Conservation (phyloP, 495 filamentous ascomycete species). For the Venustampulla echinocandica region DNA sequence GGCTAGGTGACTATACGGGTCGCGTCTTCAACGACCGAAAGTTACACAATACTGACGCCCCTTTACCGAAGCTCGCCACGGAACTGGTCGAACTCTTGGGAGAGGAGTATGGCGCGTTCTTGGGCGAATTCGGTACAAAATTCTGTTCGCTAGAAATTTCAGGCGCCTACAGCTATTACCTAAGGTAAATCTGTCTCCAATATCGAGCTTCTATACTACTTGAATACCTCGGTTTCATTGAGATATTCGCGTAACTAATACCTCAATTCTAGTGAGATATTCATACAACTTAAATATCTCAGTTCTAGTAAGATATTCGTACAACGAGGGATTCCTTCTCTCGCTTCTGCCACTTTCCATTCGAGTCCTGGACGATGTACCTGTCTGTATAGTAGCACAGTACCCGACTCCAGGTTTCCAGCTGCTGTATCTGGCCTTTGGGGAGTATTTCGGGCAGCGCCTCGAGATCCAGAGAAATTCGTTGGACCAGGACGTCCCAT, state of each 20-base stretch:
- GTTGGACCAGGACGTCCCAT: slow-evolving; percentile 1
- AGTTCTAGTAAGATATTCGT: too few species aligned
- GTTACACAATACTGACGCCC: slow-evolving; percentile 15
- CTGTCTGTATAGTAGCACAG: slow-evolving; percentile 8
- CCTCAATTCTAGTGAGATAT: too few species aligned
- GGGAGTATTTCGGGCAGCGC: slow-evolving; percentile 7
- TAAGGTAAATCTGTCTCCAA: too few species aligned
- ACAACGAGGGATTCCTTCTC: not conserved
- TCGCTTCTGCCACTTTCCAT: not conserved
- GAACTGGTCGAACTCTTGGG: slow-evolving; percentile 14
- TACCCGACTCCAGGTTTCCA: slow-evolving; percentile 6
- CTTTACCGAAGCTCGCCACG: slow-evolving; percentile 16
- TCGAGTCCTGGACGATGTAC: slow-evolving; percentile 5
- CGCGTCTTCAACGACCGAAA: slow-evolving; percentile 14
- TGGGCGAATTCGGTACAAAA: too few species aligned
- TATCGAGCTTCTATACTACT: too few species aligned
- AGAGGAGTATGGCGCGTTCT: too few species aligned
- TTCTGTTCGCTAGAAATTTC: too few species aligned
- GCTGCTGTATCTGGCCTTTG: slow-evolving; percentile 5
- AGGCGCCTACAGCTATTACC: too few species aligned
- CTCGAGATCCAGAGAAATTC: slow-evolving; percentile 8
- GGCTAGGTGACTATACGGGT: slow-evolving; percentile 12
- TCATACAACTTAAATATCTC: too few species aligned
- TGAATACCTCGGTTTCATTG: too few species aligned
- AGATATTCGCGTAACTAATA: too few species aligned